Percentiles rank a stretch among this genome's conserved stretches.
These are phyloP conservation scores for Haematococcus lacustris DNA, from an alignment of 139 green algal genomes.

Conservation along the genomic window DNA sequence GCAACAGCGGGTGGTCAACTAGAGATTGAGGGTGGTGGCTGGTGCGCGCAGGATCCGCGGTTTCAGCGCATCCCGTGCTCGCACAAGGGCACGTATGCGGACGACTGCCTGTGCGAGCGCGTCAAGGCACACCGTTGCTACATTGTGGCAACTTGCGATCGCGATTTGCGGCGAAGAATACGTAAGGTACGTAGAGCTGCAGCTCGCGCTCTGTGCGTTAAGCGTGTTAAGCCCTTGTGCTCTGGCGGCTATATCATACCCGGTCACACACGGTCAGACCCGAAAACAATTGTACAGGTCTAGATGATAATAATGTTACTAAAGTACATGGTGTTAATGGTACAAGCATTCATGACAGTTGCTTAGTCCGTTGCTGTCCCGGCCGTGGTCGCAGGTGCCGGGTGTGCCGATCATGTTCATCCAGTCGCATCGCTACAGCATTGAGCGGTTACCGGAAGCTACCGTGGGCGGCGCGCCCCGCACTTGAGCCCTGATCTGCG, in stretches of 20 bases:
- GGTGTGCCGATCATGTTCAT: conserved; percentile 99
- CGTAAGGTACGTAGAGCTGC: conserved; percentile 66
- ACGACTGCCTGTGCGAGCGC: conserved; percentile 95
- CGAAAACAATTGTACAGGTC: neutral
- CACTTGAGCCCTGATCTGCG: neutral
- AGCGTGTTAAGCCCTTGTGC: neutral
- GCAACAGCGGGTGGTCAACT: too few species aligned
- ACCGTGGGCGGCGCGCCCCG: conserved; percentile 88
- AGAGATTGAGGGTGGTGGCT: too few species aligned
- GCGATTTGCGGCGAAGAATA: conserved; percentile 86
- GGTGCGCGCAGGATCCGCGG: conserved; percentile 68
- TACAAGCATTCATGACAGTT: neutral
- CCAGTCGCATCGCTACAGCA: conserved; percentile 80
- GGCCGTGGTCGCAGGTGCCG: conserved; percentile 61
- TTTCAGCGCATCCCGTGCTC: conserved; percentile 89
- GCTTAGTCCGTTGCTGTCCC: neutral
- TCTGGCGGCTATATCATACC: neutral
- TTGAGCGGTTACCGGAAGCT: conserved; percentile 94
- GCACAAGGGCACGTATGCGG: conserved; percentile 96
- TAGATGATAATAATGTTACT: neutral
- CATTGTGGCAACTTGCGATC: conserved; percentile 97
- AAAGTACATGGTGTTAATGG: neutral
- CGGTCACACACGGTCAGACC: neutral
- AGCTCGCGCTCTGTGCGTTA: neutral
- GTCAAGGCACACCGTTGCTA: conserved; percentile 96